phyloP scores from a whole-genome alignment of 148 eudicot genomes.

The Polygonum aviculare region DNA sequence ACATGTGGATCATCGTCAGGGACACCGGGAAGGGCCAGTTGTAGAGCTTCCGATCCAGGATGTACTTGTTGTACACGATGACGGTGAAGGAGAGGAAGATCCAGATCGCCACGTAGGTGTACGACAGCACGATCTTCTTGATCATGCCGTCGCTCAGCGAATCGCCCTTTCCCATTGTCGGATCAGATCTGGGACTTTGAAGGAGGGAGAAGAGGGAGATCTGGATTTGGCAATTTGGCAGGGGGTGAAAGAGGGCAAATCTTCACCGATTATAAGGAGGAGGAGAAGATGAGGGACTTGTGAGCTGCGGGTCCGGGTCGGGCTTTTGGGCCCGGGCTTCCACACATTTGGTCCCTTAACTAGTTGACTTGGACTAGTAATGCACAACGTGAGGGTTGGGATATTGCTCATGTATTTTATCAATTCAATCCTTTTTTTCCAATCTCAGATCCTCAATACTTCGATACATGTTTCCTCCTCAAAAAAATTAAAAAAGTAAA shows the following conservation, averaged over 20 bases:
- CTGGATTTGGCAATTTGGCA: background rate
- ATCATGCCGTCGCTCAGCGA: conserved; percentile 12
- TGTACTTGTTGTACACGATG: conserved; percentile 17
- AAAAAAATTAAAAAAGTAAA: background rate
- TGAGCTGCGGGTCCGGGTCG: background rate
- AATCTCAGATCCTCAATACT: background rate
- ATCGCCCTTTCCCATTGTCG: conserved; percentile 14
- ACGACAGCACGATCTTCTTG: conserved; percentile 17
- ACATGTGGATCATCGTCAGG: conserved; percentile 20
- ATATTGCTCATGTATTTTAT: background rate
- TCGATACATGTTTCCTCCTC: too few species aligned
- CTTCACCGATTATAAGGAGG: background rate
- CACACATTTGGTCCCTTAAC: background rate
- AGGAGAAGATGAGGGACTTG: background rate
- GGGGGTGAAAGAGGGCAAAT: background rate
- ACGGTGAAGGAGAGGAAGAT: conserved; percentile 21
- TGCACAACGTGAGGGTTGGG: background rate
- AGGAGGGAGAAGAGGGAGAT: background rate
- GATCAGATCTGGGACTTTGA: background rate
- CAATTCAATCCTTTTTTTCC: background rate
- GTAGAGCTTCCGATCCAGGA: conserved; percentile 16
- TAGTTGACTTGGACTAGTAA: background rate
- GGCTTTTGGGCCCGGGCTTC: background rate
- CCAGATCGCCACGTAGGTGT: conserved; percentile 22
- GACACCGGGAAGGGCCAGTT: conserved; percentile 14